Evolutionary conservation across 192 early-diverging fungal genomes (phyloP), one percentile per base, ranked within the genome.

Genomic region (Glomus cerebriforme): DNA sequence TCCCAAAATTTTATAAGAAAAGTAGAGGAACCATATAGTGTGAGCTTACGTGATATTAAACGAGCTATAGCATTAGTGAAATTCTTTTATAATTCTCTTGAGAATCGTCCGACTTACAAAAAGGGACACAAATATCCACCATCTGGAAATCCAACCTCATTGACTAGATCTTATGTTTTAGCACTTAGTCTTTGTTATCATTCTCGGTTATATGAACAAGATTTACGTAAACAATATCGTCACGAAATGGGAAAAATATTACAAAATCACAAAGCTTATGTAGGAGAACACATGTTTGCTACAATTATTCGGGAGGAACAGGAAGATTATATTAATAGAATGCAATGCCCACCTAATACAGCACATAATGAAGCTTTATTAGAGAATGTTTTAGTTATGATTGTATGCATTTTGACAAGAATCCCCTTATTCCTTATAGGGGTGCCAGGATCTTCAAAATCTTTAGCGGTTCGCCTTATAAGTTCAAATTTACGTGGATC

Each of bases 11-110:
- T 73, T 22, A 78, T 78, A 27, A 74, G 77, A 6, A 47, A 74
- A 29, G 32, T 78, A 8, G 77, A 78, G 35, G 77, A 54, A 37
- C 24, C 29, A 8, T 35, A 67, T 32, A 78, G 69, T 47, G 77
- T 78, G n/a, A 78, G 77, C 66, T 49, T 78, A 19, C 77, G 77
- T 32, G 77, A 78, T 54, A 67, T 78, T 15, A 78, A 72, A 24
- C 64, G 77, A 65, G 59, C 77, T 12, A 64, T 78, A 19, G 29
- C 22, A 73, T 22, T 54, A 54, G 17, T 54, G 19, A 54, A 54
- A 54, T 54, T 54, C 19, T 54, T 54, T 54, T 0, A 19, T 54
- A 22, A 54, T 54, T 54, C 49, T 22, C 49, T 54, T 54, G 49
- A 54, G 17, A 54, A 54, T 54, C 49, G 49, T 22, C 49, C 49